These are phyloP conservation scores for Apiospora koreana DNA, from an alignment of 2,329 filamentous ascomycete species.

Conservation along the genomic window DNA sequence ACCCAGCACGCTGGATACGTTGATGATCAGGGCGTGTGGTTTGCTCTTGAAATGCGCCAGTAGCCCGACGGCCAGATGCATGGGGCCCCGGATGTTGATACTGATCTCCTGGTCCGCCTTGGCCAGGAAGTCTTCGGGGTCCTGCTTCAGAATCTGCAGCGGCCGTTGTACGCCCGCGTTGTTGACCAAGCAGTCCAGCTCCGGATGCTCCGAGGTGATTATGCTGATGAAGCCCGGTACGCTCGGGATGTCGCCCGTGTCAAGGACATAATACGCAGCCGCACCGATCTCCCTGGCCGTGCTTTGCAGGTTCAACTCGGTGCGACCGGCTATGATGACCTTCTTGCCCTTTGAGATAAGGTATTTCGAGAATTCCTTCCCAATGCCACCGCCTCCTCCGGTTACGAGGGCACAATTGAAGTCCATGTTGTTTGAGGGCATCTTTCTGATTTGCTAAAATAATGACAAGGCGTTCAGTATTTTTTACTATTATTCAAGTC, in stretches of 20 bases:
- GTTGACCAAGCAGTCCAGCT: conserved; percentile 60
- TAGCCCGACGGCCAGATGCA: conserved; percentile 53
- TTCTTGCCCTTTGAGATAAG: conserved; percentile 48
- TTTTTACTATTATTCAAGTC: no score
- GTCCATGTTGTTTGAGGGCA: conserved; percentile 24
- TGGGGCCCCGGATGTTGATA: conserved; percentile 59
- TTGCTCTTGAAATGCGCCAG: conserved; percentile 50
- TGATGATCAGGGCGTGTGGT: conserved; percentile 47
- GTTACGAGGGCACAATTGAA: conserved; percentile 50
- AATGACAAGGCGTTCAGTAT: no score
- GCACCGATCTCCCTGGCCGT: conserved; percentile 46
- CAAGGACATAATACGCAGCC: conserved; percentile 51
- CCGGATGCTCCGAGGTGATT: conserved; percentile 49
- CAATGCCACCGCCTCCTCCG: conserved; percentile 54
- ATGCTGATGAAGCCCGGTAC: conserved; percentile 47
- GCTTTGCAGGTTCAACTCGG: conserved; percentile 51
- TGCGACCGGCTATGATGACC: conserved; percentile 55
- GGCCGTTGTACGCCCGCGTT: conserved; percentile 61
- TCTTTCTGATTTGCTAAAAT: neutral
- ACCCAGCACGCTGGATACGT: conserved; percentile 55
- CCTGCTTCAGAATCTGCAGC: conserved; percentile 42
- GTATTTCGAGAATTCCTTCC: conserved; percentile 47
- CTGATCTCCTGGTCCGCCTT: conserved; percentile 59
- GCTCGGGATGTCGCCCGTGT: conserved; percentile 46
- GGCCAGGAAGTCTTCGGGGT: conserved; percentile 42